Evolutionary conservation across 75 land plant genomes (phyloP), one percentile per base, ranked within the genome.

Genomic region (Ceratopteris richardii): DNA sequence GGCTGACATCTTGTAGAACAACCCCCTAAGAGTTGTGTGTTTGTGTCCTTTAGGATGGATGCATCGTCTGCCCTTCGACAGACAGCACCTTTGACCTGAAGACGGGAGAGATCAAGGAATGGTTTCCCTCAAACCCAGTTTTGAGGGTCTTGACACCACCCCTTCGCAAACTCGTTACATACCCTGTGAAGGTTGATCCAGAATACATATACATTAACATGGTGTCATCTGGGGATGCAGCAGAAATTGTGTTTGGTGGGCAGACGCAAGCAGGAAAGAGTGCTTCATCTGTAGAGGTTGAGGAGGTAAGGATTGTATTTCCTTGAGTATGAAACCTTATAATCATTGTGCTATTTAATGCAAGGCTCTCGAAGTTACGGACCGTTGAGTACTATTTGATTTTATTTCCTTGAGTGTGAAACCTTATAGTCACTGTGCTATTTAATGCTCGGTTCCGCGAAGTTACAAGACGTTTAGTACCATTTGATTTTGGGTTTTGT

Each of bases 181-280:
- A 79, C 59, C 82, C 98, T 22, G 85, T 79, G 24, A 94, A 90
- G 72, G 62, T 70, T 1, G 98, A 94, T n/a, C 60, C 65, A 1
- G 82, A 90, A 20, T 90, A 81, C 52, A 80, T 94, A 18, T 90
- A 72, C 47, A 86, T 94, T 56, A 82, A 78, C 60, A 75, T 79
- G 66, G 28, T 24, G 54, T 24, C 28, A 24, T 17, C 72, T 26
- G 82, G 71, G 23, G 79, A 71, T 18, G 62, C 84, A 23, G 85
- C 98, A n/a, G 96, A 94, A 79, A 94, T 94, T 61, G 83, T 94
- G 0, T 94, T 94, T 44, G 83, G 98, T 67, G 98, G 98, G 40
- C 76, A 71, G 51, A 77, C 87, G 56, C 87, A 83, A 42, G 96
- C 98, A 41, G 98, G 98, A 54, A 58, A 68, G 24, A 90, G 87